Evolutionary conservation across 441 rosid species (phyloP).

Genomic region (Eutrema salsugineum): DNA sequence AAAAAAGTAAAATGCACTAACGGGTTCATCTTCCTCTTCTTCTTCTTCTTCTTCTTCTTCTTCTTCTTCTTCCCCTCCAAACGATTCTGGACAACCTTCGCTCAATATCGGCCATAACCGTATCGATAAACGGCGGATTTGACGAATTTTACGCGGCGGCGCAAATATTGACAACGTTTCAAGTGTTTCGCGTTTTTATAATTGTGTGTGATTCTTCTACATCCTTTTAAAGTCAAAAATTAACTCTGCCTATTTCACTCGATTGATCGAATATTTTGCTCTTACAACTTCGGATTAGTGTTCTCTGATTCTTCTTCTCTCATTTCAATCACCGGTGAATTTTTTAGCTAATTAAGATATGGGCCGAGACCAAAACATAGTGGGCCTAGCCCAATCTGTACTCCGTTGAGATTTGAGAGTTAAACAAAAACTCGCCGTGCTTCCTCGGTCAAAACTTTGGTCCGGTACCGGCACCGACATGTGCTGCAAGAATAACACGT

Average conservation of each 20-base stretch:
- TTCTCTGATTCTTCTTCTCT: not conserved
- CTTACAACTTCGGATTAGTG: not conserved
- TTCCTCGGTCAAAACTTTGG: conserved; percentile 1
- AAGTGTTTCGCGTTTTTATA: not conserved
- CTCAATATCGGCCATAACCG: not conserved
- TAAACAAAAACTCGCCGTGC: not conserved
- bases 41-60: conserved; percentile 8
- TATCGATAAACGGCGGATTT: not conserved
- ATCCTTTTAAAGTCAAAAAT: not conserved
- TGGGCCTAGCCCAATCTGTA: conserved; percentile 12
- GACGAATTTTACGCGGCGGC: not conserved
- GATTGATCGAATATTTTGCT: not conserved
- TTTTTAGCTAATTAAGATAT: too few relatives aligned
- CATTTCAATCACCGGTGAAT: not conserved
- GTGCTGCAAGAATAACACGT: not conserved
- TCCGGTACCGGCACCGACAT: conserved; percentile 4
- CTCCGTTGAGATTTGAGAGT: not conserved
- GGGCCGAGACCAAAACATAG: not conserved
- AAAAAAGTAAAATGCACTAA: not conserved
- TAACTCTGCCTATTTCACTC: not conserved
- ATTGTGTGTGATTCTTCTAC: not conserved
- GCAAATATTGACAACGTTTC: not conserved
- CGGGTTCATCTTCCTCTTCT: conserved; percentile 11
- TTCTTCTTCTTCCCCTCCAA: not conserved
- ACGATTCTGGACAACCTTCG: not conserved